Evolutionary conservation across 2,329 filamentous ascomycete genomes (phyloP).

Genomic region (Bipolaris victoriae): DNA sequence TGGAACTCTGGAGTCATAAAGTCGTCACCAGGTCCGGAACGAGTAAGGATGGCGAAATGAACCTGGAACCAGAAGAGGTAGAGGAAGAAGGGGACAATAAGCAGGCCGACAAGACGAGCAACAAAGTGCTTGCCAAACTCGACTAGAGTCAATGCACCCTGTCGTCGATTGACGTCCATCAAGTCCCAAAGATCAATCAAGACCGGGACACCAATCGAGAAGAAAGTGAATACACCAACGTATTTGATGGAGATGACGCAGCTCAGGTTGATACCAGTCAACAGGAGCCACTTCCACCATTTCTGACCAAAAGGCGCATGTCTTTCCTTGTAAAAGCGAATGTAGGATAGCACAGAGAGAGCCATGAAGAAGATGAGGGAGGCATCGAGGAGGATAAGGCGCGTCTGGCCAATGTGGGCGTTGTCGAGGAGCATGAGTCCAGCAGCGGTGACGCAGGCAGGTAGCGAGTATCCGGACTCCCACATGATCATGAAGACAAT

Average conservation of each 20-base stretch:
- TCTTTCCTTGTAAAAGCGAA: slow-evolving; percentile 96
- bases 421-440: slow-evolving; percentile 93
- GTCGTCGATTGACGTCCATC: slow-evolving; percentile 83
- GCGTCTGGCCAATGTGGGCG: slow-evolving; percentile 94
- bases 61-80: slow-evolving; percentile 99
- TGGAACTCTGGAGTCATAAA: slow-evolving; percentile 99
- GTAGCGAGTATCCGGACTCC: slow-evolving; percentile 97
- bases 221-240: slow-evolving; percentile 93
- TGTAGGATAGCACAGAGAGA: slow-evolving; percentile 88
- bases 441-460: slow-evolving; percentile 85
- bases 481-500: slow-evolving; percentile 98
- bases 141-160: slow-evolving; percentile 77
- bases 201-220: slow-evolving; percentile 94
- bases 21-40: slow-evolving; percentile 93
- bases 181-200: slow-evolving; percentile 94
- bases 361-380: slow-evolving; percentile 96
- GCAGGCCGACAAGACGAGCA: slow-evolving; percentile 83
- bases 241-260: slow-evolving; percentile 99
- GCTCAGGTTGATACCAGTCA: slow-evolving; percentile 92
- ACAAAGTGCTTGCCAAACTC: slow-evolving; percentile 89
- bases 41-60: slow-evolving; percentile 86
- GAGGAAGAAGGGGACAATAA: slow-evolving; percentile 92
- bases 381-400: slow-evolving; percentile 92
- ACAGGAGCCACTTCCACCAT: slow-evolving; percentile 99
- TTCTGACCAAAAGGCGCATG: slow-evolving; percentile 89